A percentile compares a stretch with the other conserved stretches of the same genome.
These are phyloP conservation scores for Vitis cinerea DNA, from an alignment of 164 flowering plant species.

Conservation along the genomic window DNA sequence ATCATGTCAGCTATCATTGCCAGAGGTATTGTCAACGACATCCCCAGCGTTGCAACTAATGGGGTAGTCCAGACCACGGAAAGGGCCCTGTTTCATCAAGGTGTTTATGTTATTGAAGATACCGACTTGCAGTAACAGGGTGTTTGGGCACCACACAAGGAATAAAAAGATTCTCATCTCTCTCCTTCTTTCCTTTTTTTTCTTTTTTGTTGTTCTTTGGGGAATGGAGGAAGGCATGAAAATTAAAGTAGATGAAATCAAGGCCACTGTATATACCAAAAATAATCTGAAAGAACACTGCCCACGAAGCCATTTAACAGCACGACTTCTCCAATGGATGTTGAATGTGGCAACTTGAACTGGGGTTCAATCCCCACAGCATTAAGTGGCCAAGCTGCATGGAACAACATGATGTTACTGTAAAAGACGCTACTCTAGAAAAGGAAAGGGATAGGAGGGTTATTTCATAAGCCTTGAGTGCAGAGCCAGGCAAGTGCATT, in stretches of 20 bases:
- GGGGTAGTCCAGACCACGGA: constrained; percentile 79
- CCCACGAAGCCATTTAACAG: constrained; percentile 58
- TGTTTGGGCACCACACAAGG: not conserved
- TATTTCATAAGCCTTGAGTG: not conserved
- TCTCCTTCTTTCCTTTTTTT: not conserved
- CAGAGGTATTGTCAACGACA: constrained; percentile 68
- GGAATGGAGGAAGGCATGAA: not conserved
- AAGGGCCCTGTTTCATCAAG: constrained; percentile 48
- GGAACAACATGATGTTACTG: not conserved
- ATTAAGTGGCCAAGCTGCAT: constrained; percentile 62
- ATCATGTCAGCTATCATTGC: constrained; percentile 78
- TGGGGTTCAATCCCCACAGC: constrained; percentile 52
- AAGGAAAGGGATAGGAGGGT: not conserved
- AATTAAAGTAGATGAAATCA: not conserved
- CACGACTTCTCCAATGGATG: constrained; percentile 39
- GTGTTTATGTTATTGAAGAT: not conserved
- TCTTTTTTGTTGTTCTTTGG: too few species aligned
- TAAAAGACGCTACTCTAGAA: not conserved
- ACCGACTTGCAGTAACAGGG: too few species aligned
- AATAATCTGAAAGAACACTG: constrained; percentile 58
- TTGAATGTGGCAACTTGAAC: constrained; percentile 49
- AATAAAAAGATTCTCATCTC: not conserved
- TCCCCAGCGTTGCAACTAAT: constrained; percentile 61
- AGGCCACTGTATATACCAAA: constrained; percentile 39
- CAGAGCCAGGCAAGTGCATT: not conserved